These are phyloP conservation scores for Phellopilus nigrolimitatus DNA, from an alignment of 1,284 basidiomycete species.

Conservation along the genomic window DNA sequence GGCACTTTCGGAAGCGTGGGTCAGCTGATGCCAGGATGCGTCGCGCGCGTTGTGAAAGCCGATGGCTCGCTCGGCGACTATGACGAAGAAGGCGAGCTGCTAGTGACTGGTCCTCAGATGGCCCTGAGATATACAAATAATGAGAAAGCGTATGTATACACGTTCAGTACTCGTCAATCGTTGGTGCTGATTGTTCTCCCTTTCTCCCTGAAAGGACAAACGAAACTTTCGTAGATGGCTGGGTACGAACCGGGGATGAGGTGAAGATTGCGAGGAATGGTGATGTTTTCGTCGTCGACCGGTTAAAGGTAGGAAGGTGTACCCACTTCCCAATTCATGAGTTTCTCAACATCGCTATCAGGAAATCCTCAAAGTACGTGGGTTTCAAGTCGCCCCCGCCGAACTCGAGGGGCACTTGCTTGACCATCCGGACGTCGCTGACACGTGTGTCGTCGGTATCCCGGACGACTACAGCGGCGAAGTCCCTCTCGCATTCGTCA, in stretches of 20 bases:
- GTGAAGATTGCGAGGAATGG: slow-evolving; percentile 51
- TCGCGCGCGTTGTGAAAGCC: slow-evolving; percentile 51
- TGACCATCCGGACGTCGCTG: slow-evolving; percentile 62
- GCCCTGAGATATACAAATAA: slow-evolving; percentile 53
- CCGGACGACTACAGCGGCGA: slow-evolving; percentile 79
- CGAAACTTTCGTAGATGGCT: slow-evolving; percentile 55
- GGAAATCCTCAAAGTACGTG: slow-evolving; percentile 21
- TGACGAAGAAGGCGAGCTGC: slow-evolving; percentile 64
- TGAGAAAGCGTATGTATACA: slow-evolving; percentile 47
- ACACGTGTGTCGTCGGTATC: slow-evolving; percentile 72
- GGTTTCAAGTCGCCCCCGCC: slow-evolving; percentile 39
- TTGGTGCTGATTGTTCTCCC: too few species aligned
- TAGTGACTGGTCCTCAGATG: slow-evolving; percentile 55
- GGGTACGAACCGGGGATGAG: slow-evolving; percentile 69
- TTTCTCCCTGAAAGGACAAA: slow-evolving; percentile 52
- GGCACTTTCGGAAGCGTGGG: slow-evolving; percentile 56
- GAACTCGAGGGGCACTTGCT: slow-evolving; percentile 75
- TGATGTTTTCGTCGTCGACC: slow-evolving; percentile 62
- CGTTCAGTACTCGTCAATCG: not conserved
- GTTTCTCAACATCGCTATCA: not conserved
- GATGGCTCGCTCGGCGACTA: slow-evolving; percentile 57
- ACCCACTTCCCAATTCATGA: slow-evolving; percentile 1
- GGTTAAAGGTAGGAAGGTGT: slow-evolving; percentile 48
- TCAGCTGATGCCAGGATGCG: slow-evolving; percentile 48
- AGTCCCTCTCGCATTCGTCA: slow-evolving; percentile 70